Base-by-base conservation (phyloP, 805 yeast genomes). In the Cyberlindnera meyerae region DNA sequence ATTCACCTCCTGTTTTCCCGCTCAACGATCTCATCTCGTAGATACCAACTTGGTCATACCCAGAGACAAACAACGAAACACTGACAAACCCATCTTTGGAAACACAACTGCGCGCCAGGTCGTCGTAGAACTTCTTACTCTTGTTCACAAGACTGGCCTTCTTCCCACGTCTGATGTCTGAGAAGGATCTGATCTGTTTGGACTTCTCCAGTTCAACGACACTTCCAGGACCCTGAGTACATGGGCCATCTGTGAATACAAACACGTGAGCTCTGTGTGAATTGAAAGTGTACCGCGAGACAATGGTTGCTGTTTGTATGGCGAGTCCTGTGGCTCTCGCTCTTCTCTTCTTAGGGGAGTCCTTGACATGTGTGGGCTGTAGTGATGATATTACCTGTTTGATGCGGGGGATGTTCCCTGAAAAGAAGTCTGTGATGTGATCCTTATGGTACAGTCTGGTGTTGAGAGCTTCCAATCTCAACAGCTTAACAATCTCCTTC, bases 121-220 rank as follows among this genome's bases (percentile, higher is more conserved):
- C 45, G 12, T 81, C 85, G 61, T 87, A 88, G 54, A 78, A 86
- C 58, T 82, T 78, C 47, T 71, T 72, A 8, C 95, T 87, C 56
- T 81, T 81, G 9, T 20, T 7, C 52, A 77, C 79, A 58, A 84
- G 90, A 52, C 77, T 77, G 34, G 94, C 89, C 32, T 71, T n/a
- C n/a, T n/a, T 66, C 49, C 85, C 95, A 43, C 85, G 78, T 57
- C 86, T 95, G 44, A 93, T 85, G 60, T 90, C 97, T 55, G 84
- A 85, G 63, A 90, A 97, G 4, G 97, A 87, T 65, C 98, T 76
- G 46, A 90, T 82, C 18, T 96, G 94, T 61, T 89, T 95, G 55
- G 81, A 79, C 57, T 89, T 74, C 54, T 85, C 87, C 13, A 79
- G 74, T 18, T 88, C 84, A n/a, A 88, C 97, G 46, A 88, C 83